Evolutionary conservation across 768 basidiomycete species (phyloP).

Genomic region (Dictyophora rubrovolvata): DNA sequence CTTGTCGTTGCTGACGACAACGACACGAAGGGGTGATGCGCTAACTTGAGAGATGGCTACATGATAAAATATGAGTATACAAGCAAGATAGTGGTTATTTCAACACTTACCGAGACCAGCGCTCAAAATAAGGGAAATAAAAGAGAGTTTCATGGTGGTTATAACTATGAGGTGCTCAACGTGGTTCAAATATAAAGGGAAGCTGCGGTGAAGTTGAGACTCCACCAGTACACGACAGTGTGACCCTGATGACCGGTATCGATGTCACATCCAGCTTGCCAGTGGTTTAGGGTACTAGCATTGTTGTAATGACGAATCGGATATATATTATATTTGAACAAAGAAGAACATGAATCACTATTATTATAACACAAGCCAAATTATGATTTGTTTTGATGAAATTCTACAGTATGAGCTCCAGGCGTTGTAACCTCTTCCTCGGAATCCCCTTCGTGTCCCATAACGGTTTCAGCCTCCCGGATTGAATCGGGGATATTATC

Average conservation of each 20-base stretch:
- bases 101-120: constrained; percentile 10
- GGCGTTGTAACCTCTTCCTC: constrained; percentile 23
- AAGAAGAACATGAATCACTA: neutral
- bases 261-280: no score
- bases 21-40: constrained; percentile 42
- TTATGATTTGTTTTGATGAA: neutral
- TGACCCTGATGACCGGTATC: neutral
- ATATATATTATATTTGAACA: neutral
- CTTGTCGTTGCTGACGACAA: constrained; percentile 21
- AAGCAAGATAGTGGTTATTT: neutral
- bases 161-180: neutral
- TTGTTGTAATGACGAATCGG: no score
- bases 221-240: neutral
- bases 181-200: neutral
- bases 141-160: constrained; percentile 8
- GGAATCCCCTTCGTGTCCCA: constrained; percentile 31
- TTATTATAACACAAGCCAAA: neutral
- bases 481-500: neutral
- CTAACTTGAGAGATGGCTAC: constrained; percentile 24
- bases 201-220: neutral
- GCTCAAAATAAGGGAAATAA: constrained; percentile 10
- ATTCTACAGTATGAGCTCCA: neutral
- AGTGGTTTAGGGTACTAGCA: neutral
- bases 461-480: constrained; percentile 16
- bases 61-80: neutral